phyloP scores from a whole-genome alignment of 2,329 filamentous ascomycete genomes.

The Colletotrichum destructivum region DNA sequence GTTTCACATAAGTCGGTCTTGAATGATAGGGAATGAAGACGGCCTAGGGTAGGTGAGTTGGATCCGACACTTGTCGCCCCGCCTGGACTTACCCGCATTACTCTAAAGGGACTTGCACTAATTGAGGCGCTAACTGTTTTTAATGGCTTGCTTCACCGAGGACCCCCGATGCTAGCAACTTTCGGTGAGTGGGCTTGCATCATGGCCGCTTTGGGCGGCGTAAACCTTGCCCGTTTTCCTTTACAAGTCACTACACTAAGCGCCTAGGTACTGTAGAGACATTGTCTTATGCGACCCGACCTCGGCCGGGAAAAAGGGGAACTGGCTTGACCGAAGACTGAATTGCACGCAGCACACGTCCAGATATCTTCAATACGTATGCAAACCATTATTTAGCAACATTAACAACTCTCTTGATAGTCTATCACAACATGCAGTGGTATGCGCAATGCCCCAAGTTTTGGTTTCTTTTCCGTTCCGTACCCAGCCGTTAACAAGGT shows the following conservation, averaged over 20 bases:
- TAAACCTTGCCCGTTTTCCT: constrained; percentile 10
- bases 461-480: constrained; percentile 33
- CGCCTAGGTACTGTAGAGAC: background rate
- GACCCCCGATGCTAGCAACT: constrained; percentile 22
- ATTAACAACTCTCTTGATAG: constrained; percentile 28
- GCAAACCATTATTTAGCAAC: constrained; percentile 13
- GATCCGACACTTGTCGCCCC: constrained; percentile 35
- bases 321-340: background rate
- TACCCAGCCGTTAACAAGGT: constrained; percentile 41
- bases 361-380: background rate
- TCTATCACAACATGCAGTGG: constrained; percentile 27
- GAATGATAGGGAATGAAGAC: constrained; percentile 37
- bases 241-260: too few relatives aligned
- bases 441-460: constrained; percentile 36
- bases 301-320: too few relatives aligned
- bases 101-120: constrained; percentile 41
- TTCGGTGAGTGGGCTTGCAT: constrained; percentile 36
- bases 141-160: constrained; percentile 32
- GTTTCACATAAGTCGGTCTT: constrained; percentile 41
- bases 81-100: constrained; percentile 38
- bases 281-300: background rate
- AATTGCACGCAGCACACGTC: too few relatives aligned
- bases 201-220: constrained; percentile 1
- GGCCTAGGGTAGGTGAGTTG: constrained; percentile 20
- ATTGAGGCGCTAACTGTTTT: constrained; percentile 22